Conservation (phyloP, 306 rosid species). For the Gastrolobium villosum region DNA sequence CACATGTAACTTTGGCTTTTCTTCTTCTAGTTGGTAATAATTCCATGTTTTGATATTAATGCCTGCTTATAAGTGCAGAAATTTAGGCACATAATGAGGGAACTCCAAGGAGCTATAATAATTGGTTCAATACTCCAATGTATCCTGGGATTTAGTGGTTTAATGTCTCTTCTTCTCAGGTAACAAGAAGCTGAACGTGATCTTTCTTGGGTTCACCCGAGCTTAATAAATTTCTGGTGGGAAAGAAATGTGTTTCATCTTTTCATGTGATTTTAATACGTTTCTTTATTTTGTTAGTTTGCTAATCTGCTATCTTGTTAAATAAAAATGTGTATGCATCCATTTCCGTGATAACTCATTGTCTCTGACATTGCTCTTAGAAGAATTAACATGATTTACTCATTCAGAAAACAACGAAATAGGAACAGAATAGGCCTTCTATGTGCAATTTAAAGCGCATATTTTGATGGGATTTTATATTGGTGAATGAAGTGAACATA, state of each 20-base stretch:
- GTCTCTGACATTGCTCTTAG: background rate
- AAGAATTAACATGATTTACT: background rate
- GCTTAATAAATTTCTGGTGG: slow-evolving; percentile 20
- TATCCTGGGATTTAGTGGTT: slow-evolving; percentile 81
- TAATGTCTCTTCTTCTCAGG: slow-evolving; percentile 79
- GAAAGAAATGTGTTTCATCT: slow-evolving; percentile 27
- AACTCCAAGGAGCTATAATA: slow-evolving; percentile 90
- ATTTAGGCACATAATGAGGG: slow-evolving; percentile 87
- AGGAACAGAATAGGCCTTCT: background rate
- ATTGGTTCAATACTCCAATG: slow-evolving; percentile 82
- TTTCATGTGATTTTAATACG: slow-evolving; percentile 4
- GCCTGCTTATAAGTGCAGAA: slow-evolving; percentile 63
- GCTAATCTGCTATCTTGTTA: background rate
- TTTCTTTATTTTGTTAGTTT: background rate
- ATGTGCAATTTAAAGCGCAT: background rate
- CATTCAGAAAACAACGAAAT: slow-evolving; percentile 10
- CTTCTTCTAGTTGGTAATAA: slow-evolving; percentile 24
- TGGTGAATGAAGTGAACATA: slow-evolving; percentile 12
- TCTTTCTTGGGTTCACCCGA: slow-evolving; percentile 21
- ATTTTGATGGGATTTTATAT: slow-evolving; percentile 1
- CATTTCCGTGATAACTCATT: background rate
- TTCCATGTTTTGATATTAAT: slow-evolving; percentile 37
- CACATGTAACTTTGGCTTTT: slow-evolving; percentile 30
- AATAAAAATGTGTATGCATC: background rate
- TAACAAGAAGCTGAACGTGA: slow-evolving; percentile 44